Evolutionary conservation across 345 rosid species (phyloP).

Genomic region (Barbarea vulgaris): DNA sequence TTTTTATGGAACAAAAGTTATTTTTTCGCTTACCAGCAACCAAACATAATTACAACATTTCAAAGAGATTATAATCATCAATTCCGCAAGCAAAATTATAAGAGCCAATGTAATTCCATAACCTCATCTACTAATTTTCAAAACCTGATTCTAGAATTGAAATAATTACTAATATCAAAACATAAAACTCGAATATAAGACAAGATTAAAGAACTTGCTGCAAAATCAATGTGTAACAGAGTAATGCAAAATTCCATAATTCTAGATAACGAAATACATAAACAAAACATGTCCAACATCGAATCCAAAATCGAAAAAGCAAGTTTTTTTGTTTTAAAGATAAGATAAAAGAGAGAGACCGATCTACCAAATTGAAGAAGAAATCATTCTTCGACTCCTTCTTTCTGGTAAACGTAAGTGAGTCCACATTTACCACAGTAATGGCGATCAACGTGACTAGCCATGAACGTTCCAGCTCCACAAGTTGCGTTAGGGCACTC

Average conservation of each 20-base stretch:
- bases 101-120: background rate
- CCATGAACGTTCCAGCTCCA: conserved; percentile 46
- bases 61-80: background rate
- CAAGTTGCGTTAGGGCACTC: conserved; percentile 43
- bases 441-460: conserved; percentile 44
- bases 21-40: no score
- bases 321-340: background rate
- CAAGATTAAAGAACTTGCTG: background rate
- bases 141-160: background rate
- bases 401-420: conserved; percentile 42
- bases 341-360: background rate
- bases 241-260: background rate
- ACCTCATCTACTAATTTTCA: background rate
- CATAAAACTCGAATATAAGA: background rate
- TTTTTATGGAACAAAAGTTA: no score
- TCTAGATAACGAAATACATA: conserved; percentile 21
- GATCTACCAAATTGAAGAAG: background rate
- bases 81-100: background rate
- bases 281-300: conserved; percentile 24
- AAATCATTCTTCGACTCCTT: conserved; percentile 30
- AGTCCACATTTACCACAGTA: conserved; percentile 48
- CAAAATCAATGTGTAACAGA: background rate
- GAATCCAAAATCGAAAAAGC: conserved; percentile 11
- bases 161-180: background rate
- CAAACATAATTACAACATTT: background rate